These are phyloP conservation scores for Fraxinus ornus DNA, from an alignment of 305 asterid genomes.

Conservation along the genomic window DNA sequence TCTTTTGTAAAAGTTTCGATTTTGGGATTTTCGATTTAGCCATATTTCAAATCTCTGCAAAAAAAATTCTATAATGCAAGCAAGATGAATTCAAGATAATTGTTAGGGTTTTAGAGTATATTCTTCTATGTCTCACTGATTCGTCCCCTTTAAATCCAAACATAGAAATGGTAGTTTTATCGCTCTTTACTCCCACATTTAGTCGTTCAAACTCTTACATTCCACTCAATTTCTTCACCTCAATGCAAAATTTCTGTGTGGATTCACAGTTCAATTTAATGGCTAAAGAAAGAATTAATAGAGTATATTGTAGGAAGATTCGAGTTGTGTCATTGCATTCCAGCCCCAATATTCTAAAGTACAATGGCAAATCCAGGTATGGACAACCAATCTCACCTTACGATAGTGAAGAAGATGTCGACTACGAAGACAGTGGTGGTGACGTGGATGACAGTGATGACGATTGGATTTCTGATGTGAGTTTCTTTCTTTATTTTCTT, in stretches of 20 bases:
- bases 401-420: conserved; percentile 50
- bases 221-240: conserved; percentile 28
- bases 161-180: conserved; percentile 33
- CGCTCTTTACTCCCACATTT: conserved; percentile 28
- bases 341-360: conserved; percentile 64
- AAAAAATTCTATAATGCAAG: too few species aligned
- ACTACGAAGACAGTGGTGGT: conserved; percentile 4
- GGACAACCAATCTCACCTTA: conserved; percentile 66
- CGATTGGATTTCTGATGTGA: conserved; percentile 42
- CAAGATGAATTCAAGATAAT: neutral
- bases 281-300: neutral
- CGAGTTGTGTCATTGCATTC: conserved; percentile 71
- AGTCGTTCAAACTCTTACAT: conserved; percentile 30
- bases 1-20: neutral
- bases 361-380: conserved; percentile 64
- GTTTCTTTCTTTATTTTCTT: neutral
- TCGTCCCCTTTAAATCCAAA: conserved; percentile 6
- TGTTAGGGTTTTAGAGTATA: conserved; percentile 39
- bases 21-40: neutral
- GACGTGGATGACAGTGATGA: conserved; percentile 31
- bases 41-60: neutral
- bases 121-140: neutral
- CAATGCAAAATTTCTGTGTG: conserved; percentile 3
- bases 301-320: conserved; percentile 15
- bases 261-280: conserved; percentile 4